Evolutionary conservation across 495 filamentous ascomycete genomes (phyloP), one percentile per base, ranked within the genome.

Genomic region (Filosporella fistucella): DNA sequence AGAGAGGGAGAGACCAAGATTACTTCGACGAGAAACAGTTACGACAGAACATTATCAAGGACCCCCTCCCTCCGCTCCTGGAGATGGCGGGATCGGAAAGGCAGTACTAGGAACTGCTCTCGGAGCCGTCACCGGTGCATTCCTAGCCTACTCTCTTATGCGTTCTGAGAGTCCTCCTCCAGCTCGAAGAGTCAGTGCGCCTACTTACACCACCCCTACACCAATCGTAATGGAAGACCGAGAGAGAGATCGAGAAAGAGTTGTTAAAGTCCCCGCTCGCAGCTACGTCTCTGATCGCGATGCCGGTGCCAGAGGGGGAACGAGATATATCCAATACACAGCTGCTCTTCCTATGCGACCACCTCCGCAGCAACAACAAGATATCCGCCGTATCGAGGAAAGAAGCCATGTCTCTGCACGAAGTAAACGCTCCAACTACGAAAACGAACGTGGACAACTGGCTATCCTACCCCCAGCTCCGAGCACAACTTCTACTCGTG

Each of bases 91-190:
- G 6, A 51, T 23, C 18, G 42, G 47, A 11, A 51, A 43, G 37
- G 35, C 50, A 34, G 59, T 79, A 6, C 60, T 72, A 7, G 79
- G 80, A 21, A 81, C 81, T 1, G 67, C 94, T 21, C 71, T 93
- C 7, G 88, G 87, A 9, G 77, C 89, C 5, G 89, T 86, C 18
- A 88, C 83, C 14, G 86, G 85, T 8, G n/a, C n/a, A n/a, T 78
- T 85, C 2, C 12, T 25, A 29, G 89, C 85, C 1, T 91, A 91
- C 61, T 80, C 83, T 28, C 82, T 87, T 68, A 68, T 74, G 16
- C 39, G 54, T 22, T 24, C 37, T 21, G 54, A 57, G 23, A 42
- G 40, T 14, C 51, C 55, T 30, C 47, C 54, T n/a, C 41, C 5
- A 9, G 24, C 20, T 0, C 18, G 43, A 17, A 36, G 50, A 32